Conservation (phyloP, 140 eudicot genomes). For the Flaveria floridana region DNA sequence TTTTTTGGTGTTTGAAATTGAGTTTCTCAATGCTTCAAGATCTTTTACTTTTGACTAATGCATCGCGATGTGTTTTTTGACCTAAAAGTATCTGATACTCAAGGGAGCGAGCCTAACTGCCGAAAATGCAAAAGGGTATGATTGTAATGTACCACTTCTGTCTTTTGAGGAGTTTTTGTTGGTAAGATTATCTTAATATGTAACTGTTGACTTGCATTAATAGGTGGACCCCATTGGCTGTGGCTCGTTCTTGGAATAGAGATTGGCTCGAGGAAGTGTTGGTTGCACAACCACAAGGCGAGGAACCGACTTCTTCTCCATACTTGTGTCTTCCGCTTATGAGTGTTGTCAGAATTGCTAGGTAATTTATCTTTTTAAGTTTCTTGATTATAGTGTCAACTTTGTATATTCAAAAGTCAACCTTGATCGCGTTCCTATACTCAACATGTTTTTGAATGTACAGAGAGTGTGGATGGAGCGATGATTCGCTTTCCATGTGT, state of each 20-base stretch:
- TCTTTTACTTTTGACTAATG: slow-evolving; percentile 15
- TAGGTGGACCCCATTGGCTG: slow-evolving; percentile 85
- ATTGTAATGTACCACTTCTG: background rate
- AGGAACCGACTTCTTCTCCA: slow-evolving; percentile 54
- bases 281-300: slow-evolving; percentile 38
- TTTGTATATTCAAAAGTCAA: slow-evolving; percentile 3
- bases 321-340: slow-evolving; percentile 83
- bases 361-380: slow-evolving; percentile 35
- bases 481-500: slow-evolving; percentile 43
- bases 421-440: background rate
- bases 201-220: background rate
- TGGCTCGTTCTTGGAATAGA: slow-evolving; percentile 87
- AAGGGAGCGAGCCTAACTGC: slow-evolving; percentile 68
- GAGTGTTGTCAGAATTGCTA: slow-evolving; percentile 81
- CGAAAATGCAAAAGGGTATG: slow-evolving; percentile 79
- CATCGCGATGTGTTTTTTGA: background rate
- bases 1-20: background rate
- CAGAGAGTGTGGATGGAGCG: slow-evolving; percentile 92
- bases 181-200: background rate
- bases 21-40: background rate
- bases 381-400: background rate
- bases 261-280: slow-evolving; percentile 69
- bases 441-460: slow-evolving; percentile 19
- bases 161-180: background rate
- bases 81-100: slow-evolving; percentile 57